Evolutionary conservation across 176 grass and related monocot genomes (phyloP).

Genomic region (Cocos nucifera): DNA sequence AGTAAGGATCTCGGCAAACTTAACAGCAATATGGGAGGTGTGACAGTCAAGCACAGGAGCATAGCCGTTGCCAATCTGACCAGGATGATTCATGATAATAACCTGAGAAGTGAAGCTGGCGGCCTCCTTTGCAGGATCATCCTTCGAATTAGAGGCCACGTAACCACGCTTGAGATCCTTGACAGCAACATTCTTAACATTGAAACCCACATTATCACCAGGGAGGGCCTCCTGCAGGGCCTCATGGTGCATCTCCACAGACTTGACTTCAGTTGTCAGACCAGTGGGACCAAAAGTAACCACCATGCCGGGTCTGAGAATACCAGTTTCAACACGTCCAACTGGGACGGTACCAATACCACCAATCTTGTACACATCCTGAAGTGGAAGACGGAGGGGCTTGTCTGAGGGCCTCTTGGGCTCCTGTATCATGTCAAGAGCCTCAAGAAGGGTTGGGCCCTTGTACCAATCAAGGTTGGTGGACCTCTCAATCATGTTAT

Average conservation of each 20-base stretch:
- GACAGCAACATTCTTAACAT: not conserved
- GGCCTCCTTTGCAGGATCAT: slow-evolving; percentile 17
- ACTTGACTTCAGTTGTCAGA: slow-evolving; percentile 14
- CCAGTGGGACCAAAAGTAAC: slow-evolving; percentile 5
- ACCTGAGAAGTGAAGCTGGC: slow-evolving; percentile 16
- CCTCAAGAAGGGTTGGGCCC: slow-evolving; percentile 69
- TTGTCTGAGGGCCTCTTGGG: slow-evolving; percentile 28
- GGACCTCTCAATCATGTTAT: slow-evolving; percentile 32
- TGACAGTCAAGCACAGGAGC: slow-evolving; percentile 28
- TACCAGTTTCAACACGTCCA: slow-evolving; percentile 60
- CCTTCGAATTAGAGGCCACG: not conserved
- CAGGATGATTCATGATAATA: slow-evolving; percentile 28
- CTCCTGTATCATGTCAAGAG: slow-evolving; percentile 69
- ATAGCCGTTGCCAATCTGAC: slow-evolving; percentile 24
- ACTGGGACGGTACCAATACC: slow-evolving; percentile 7
- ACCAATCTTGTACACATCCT: slow-evolving; percentile 14
- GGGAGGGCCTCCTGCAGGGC: slow-evolving; percentile 11
- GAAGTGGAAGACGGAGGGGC: slow-evolving; percentile 12
- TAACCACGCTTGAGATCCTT: not conserved
- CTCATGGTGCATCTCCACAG: slow-evolving; percentile 11
- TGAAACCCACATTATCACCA: slow-evolving; percentile 44
- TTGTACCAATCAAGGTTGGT: slow-evolving; percentile 88
- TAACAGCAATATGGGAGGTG: slow-evolving; percentile 23
- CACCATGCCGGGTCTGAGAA: slow-evolving; percentile 10
- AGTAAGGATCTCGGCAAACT: slow-evolving; percentile 19